Percentiles rank a stretch among this genome's conserved stretches.
Conservation (phyloP, 108 stramenopile genomes). For the Fragilaria crotonensis region DNA sequence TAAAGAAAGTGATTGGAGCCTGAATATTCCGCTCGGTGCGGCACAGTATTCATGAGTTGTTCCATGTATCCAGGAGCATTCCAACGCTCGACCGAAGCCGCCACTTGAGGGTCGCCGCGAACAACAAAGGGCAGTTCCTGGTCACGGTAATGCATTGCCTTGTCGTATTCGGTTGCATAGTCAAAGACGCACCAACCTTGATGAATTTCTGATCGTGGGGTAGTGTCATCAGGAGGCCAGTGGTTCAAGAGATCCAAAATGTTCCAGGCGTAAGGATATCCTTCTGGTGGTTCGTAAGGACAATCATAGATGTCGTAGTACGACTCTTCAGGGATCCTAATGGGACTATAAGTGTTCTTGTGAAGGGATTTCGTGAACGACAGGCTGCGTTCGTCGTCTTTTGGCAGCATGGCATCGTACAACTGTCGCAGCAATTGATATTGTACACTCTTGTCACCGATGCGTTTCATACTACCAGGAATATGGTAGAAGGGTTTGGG, state of each 20-base stretch:
- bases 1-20: conserved; percentile 96
- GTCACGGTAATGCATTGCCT: conserved; percentile 79
- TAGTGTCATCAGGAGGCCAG: conserved; percentile 61
- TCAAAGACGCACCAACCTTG: conserved; percentile 83
- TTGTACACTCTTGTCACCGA: conserved; percentile 30
- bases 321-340: conserved; percentile 13
- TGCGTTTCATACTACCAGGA: conserved; percentile 29
- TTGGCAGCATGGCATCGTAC: conserved; percentile 31
- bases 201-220: conserved; percentile 34
- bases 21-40: conserved; percentile 69
- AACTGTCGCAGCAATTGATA: conserved; percentile 30
- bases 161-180: conserved; percentile 66
- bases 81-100: conserved; percentile 82
- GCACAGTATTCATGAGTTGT: conserved; percentile 50
- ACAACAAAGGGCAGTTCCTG: conserved; percentile 95
- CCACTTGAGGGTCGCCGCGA: conserved; percentile 85
- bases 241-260: conserved; percentile 57
- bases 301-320: conserved; percentile 70
- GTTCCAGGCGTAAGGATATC: conserved; percentile 77
- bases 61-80: conserved; percentile 69
- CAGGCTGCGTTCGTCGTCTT: conserved; percentile 20
- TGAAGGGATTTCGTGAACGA: not conserved
- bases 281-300: conserved; percentile 58
- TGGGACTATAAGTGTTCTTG: not conserved
- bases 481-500: conserved; percentile 14